phyloP scores from a whole-genome alignment of 129 eudicot genomes.

The Artemisia annua region DNA sequence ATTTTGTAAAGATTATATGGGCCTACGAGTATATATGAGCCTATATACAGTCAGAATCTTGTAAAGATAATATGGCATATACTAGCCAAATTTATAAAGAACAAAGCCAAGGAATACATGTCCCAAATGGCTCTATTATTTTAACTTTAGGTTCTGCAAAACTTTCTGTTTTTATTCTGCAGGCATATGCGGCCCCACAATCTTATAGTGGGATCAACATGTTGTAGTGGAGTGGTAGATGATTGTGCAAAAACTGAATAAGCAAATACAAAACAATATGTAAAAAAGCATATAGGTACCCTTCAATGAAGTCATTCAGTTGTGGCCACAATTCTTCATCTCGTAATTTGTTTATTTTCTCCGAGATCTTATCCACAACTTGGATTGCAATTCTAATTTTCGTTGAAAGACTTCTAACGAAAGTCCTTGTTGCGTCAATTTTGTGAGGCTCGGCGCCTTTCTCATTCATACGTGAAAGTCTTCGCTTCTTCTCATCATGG shows the following conservation, averaged over 20 bases:
- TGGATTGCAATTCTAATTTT: slow-evolving; percentile 89
- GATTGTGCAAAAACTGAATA: neutral
- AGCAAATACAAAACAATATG: neutral
- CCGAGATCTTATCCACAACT: slow-evolving; percentile 85
- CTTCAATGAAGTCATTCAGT: slow-evolving; percentile 74
- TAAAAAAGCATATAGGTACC: slow-evolving; percentile 46
- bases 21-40: neutral
- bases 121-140: no score
- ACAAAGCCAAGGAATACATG: no score
- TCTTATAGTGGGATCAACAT: neutral
- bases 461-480: slow-evolving; percentile 71
- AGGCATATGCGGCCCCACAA: neutral
- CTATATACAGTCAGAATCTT: no score
- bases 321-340: slow-evolving; percentile 98
- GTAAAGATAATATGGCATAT: no score
- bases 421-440: slow-evolving; percentile 60
- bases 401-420: slow-evolving; percentile 75
- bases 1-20: neutral
- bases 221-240: neutral
- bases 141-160: no score
- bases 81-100: no score
- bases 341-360: slow-evolving; percentile 71
- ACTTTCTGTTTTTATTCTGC: no score
- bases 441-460: slow-evolving; percentile 91
- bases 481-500: slow-evolving; percentile 64